Evolutionary conservation across 768 basidiomycete genomes (phyloP).

Genomic region (Pleurotus pulmonarius): DNA sequence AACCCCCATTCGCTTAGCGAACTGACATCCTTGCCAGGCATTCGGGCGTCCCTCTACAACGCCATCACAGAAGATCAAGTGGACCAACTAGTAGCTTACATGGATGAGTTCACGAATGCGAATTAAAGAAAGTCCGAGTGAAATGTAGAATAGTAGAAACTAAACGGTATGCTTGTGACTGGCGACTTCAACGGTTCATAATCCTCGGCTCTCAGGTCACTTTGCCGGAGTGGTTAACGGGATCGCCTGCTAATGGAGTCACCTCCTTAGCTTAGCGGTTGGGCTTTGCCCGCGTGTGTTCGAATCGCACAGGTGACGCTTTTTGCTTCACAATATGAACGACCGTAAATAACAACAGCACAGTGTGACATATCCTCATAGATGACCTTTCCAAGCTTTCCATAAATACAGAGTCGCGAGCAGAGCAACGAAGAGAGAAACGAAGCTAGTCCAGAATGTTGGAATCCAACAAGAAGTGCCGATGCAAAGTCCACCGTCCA

Average conservation of each 20-base stretch:
- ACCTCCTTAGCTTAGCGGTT: constrained; percentile 12
- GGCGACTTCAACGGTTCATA: not conserved
- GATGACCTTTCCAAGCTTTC: constrained; percentile 56
- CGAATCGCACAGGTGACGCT: constrained; percentile 25
- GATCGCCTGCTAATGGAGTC: constrained; percentile 19
- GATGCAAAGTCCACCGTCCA: constrained; percentile 42
- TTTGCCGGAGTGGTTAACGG: constrained; percentile 27
- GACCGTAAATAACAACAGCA: not conserved
- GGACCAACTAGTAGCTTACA: constrained; percentile 56
- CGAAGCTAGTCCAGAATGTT: constrained; percentile 57
- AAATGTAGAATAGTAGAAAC: not conserved
- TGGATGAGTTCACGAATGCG: constrained; percentile 44
- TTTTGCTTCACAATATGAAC: not conserved
- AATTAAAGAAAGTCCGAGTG: not conserved
- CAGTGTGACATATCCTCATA: constrained; percentile 28
- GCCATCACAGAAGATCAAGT: constrained; percentile 77
- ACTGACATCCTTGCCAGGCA: constrained; percentile 36
- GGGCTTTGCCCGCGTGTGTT: constrained; percentile 23
- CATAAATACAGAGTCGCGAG: constrained; percentile 47
- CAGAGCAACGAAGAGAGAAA: constrained; percentile 41
- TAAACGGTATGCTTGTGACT: not conserved
- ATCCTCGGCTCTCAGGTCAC: constrained; percentile 11
- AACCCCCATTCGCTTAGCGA: not conserved
- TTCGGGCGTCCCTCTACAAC: constrained; percentile 87
- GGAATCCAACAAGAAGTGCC: constrained; percentile 62